Evolutionary conservation across 352 stramenopile species (phyloP), one percentile per base, ranked within the genome.

Genomic region (Phytophthora sp.): DNA sequence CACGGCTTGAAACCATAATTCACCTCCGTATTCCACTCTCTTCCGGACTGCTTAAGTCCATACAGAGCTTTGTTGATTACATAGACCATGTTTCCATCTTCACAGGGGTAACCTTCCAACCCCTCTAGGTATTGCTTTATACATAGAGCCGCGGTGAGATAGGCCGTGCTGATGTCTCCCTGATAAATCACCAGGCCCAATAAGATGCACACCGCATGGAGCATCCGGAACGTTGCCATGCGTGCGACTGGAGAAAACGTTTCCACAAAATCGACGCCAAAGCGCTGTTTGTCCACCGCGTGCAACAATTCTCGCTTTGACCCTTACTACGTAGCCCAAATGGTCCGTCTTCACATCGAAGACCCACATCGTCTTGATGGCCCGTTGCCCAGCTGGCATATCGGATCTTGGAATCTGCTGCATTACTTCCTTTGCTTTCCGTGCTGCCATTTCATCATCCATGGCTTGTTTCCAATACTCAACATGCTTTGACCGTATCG

Each of bases 191-290:
- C 1, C 16, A 58, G 31, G 7, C 24, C 11, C 16, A 49, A 33
- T 1, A 29, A 5, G 21, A 35, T 15, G 16, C 21, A 58, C 16
- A 54, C 16, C 1, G 46, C 57, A 0, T 51, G 13, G 27, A 57
- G 33, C 31, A 65, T 15, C 11, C 45, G 16, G 52, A 68, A 68
- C 2, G 60, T 53, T 11, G 50, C 21, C 50, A 68, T 61, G 5
- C 33, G 30, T 16, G 49, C 49, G 1, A 57, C 49, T 6, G 33
- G 33, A 12, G 49, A 29, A 31, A 57, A 57, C 18, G 49, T 57
- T 9, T 57, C 49, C 2, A 16, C 6, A 18, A 45, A 57, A 31
- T 57, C 49, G n/a, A 57, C 29, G 7, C 33, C 33, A 9, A 13
- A 15, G 15, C 21, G 20, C 33, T 57, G 49, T 9, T 45, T 31